These are phyloP conservation scores for Elsinoe arachidis DNA, from an alignment of 2,329 filamentous ascomycete species.

Conservation along the genomic window DNA sequence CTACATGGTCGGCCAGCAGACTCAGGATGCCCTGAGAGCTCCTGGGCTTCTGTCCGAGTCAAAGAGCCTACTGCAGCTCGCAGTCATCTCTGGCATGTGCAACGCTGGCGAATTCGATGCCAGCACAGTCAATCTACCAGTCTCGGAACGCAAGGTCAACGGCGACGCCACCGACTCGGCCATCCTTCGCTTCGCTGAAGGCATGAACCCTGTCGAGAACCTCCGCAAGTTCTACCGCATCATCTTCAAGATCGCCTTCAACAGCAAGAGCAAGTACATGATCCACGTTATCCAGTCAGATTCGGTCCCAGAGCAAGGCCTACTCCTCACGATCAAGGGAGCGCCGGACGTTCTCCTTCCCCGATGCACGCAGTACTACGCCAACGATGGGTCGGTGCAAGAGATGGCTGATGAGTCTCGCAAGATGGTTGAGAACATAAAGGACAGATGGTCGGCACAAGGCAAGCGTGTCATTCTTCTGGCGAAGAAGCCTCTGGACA, in stretches of 20 bases:
- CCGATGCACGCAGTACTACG: conserved; percentile 51
- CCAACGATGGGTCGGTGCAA: conserved; percentile 46
- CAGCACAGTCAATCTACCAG: conserved; percentile 49
- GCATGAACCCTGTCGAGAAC: conserved; percentile 51
- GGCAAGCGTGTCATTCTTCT: conserved; percentile 62
- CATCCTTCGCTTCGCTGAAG: conserved; percentile 62
- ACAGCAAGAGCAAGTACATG: conserved; percentile 80
- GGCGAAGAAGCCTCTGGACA: conserved; percentile 42
- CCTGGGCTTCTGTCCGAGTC: conserved; percentile 33
- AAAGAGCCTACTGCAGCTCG: conserved; percentile 47
- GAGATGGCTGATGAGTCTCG: conserved; percentile 46
- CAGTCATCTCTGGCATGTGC: conserved; percentile 56
- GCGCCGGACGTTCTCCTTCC: conserved; percentile 65
- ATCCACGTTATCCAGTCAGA: conserved; percentile 50
- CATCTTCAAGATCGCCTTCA: conserved; percentile 63
- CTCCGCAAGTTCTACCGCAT: conserved; percentile 56
- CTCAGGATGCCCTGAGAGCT: conserved; percentile 41
- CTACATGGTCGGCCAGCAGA: conserved; percentile 50
- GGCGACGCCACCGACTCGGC: conserved; percentile 72
- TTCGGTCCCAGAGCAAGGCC: conserved; percentile 18
- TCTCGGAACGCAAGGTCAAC: conserved; percentile 56
- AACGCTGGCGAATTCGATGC: conserved; percentile 70
- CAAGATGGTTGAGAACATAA: conserved; percentile 50
- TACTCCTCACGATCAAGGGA: conserved; percentile 65
- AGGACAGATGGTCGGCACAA: conserved; percentile 59